These are phyloP conservation scores for Phellopilus nigrolimitatus DNA, from an alignment of 1,284 basidiomycete genomes.

Conservation along the genomic window DNA sequence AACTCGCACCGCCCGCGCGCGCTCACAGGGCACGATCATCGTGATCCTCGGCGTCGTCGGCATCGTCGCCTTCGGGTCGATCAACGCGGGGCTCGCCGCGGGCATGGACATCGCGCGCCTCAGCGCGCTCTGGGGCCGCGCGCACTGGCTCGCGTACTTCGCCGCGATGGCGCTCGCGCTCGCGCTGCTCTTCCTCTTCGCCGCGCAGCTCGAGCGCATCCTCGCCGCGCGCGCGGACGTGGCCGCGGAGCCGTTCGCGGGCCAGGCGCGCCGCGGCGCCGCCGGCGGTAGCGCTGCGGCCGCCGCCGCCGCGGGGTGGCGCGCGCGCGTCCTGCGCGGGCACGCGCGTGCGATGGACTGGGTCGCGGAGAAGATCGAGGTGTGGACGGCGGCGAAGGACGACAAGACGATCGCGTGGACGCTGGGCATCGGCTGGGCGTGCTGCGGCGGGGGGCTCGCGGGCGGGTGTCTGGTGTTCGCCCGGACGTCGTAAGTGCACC, in stretches of 20 bases:
- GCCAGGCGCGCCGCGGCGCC: constrained; percentile 29
- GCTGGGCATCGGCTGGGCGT: constrained; percentile 89
- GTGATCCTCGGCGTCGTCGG: constrained; percentile 81
- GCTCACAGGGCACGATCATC: constrained; percentile 67
- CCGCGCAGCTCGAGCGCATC: constrained; percentile 61
- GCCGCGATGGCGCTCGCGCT: constrained; percentile 72
- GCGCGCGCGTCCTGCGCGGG: constrained; percentile 25
- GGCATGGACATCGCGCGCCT: constrained; percentile 71
- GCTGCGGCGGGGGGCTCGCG: constrained; percentile 83
- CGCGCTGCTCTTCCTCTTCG: constrained; percentile 58
- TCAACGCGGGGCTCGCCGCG: constrained; percentile 67
- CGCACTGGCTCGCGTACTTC: constrained; percentile 87
- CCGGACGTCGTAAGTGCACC: constrained; percentile 70
- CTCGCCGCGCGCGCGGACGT: constrained; percentile 64
- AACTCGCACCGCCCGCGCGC: background rate
- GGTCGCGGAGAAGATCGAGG: constrained; percentile 62
- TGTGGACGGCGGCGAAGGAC: constrained; percentile 71
- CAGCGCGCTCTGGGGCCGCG: constrained; percentile 75
- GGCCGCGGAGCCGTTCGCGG: constrained; percentile 48
- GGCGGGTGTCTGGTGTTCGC: constrained; percentile 89
- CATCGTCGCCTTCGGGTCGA: constrained; percentile 81
- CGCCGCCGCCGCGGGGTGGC: constrained; percentile 9
- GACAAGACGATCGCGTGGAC: constrained; percentile 85
- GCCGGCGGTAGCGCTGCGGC: constrained; percentile 21
- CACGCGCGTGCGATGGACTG: constrained; percentile 49